Base-by-base conservation (phyloP, 2,329 filamentous ascomycete species). In the Dendryphion nanum region DNA sequence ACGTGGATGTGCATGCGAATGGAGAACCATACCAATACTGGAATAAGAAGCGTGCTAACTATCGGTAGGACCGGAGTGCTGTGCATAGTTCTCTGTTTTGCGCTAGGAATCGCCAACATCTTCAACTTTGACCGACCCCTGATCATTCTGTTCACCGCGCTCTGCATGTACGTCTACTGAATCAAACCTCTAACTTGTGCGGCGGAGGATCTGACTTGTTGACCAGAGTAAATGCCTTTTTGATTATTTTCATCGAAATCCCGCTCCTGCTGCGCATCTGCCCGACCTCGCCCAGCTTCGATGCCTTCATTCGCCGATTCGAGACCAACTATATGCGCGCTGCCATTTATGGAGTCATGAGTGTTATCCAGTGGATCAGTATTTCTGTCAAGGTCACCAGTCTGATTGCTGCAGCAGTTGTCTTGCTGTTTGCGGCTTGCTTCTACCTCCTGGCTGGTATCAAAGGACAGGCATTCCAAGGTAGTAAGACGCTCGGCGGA, bases 321-420 rank as follows among this genome's bases (percentile, higher is more conserved):
- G 89, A 89, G 48, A 95, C 90, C 42, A 97, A 96, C 75, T 97
- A 90, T 74, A 94, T 93, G 83, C 89, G 93, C 69, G 91, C 91
- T 15, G 85, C 75, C 41, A 85, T 95, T 63, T 98, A 98, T 70
- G 70, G 72, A 41, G 71, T 80, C 63, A 91, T 97, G 86, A 86
- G 81, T 54, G 61, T 84, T 35, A 67, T 95, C 31, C 89, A 96
- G 69, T 97, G 87, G 80, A 72, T 95, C 42, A 94, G 88, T 64
- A 72, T 90, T 47, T 75, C 86, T 44, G 53, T 60, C 4, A 64
- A 69, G 32, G 65, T 78, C 7, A 87, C 83, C 35, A 88, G 83
- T 60, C 72, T 98, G 66, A 86, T 98, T 51, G 93, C 87, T 1
- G 87, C 88, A 4, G 93, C 87, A 7, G 77, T 97, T 16, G 76